Evolutionary conservation across 2,329 filamentous ascomycete genomes (phyloP).

Genomic region (Acephala macrosclerotiorum): DNA sequence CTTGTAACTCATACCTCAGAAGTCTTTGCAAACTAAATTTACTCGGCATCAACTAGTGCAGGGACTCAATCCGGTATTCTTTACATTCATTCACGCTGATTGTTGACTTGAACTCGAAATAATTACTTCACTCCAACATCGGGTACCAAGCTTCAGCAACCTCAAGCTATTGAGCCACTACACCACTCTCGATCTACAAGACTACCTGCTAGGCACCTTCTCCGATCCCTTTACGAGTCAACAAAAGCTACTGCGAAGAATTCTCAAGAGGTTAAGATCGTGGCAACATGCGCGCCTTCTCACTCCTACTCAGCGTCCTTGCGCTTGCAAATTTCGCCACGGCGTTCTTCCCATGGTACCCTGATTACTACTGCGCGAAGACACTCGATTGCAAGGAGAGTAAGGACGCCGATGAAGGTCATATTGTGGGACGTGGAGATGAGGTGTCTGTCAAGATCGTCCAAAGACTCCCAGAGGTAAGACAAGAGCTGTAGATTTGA

Average conservation of each 20-base stretch:
- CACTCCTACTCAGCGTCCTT: conserved; percentile 21
- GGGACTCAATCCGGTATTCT: neutral
- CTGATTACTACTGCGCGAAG: conserved; percentile 36
- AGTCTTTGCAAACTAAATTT: neutral
- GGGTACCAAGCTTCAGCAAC: neutral
- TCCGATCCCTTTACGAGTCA: neutral
- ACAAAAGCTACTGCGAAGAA: neutral
- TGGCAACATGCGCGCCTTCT: conserved; percentile 33
- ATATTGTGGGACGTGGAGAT: neutral
- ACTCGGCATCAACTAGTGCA: neutral
- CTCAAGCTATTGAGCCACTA: neutral
- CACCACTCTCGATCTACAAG: neutral
- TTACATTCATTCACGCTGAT: conserved; percentile 6
- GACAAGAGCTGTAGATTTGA: neutral
- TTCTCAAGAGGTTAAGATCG: neutral
- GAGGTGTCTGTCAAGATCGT: conserved; percentile 23
- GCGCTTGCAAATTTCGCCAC: conserved; percentile 29
- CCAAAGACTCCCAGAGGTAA: conserved; percentile 26
- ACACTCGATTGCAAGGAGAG: conserved; percentile 24
- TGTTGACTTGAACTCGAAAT: neutral
- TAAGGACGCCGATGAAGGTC: conserved; percentile 8
- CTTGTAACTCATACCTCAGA: neutral
- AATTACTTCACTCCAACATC: neutral
- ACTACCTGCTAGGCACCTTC: neutral
- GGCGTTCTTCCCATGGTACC: conserved; percentile 40